Conservation (phyloP, 164 flowering plant species). For the Sextonia rubra region DNA sequence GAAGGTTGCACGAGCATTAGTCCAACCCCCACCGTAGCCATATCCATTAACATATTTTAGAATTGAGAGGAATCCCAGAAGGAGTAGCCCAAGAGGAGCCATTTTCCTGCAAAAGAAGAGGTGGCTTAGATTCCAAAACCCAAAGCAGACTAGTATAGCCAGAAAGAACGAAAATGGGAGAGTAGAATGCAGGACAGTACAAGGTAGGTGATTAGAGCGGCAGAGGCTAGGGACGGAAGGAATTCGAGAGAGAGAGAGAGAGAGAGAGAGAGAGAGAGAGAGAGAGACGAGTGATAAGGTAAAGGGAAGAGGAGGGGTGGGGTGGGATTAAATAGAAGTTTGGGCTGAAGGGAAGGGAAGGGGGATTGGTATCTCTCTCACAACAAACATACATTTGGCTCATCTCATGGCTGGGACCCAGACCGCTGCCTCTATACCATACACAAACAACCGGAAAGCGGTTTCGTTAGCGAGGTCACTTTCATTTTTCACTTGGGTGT, state of each 20-base stretch:
- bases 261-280: constrained; percentile 1
- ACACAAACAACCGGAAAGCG: background rate
- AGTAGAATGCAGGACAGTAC: background rate
- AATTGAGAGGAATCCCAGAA: constrained; percentile 46
- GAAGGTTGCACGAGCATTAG: constrained; percentile 43
- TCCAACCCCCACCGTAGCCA: constrained; percentile 34
- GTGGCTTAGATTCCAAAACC: background rate
- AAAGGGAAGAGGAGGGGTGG: constrained; percentile 7
- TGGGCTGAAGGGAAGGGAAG: background rate
- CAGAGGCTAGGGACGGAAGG: background rate
- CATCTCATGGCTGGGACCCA: background rate
- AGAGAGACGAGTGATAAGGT: background rate
- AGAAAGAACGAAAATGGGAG: background rate
- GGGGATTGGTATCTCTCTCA: background rate
- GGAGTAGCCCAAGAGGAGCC: constrained; percentile 29
- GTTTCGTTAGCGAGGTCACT: background rate
- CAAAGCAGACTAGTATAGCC: background rate
- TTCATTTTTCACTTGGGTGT: too few species aligned
- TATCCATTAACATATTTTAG: constrained; percentile 32
- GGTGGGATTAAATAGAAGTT: constrained; percentile 34
- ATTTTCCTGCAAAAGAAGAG: constrained; percentile 38
- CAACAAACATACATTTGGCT: background rate
- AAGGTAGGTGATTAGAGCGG: background rate
- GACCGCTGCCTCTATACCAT: background rate
- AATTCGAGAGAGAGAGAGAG: background rate